Base-by-base conservation (phyloP, 805 yeast species). In the Kuraishia piskuri region DNA sequence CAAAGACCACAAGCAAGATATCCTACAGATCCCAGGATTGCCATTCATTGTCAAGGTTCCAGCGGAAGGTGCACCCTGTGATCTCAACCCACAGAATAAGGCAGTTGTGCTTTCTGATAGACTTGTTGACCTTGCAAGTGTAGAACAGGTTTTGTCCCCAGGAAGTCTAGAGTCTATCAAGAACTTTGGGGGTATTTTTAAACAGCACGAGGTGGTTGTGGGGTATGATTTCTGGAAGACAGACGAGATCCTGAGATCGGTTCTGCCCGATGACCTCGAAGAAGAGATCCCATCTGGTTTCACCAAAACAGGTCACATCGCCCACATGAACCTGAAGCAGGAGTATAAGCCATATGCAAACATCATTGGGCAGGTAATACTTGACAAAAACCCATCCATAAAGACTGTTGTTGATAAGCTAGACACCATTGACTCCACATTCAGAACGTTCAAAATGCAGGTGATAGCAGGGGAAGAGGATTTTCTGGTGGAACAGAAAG, bases 261-360 rank as follows among this genome's bases (percentile, higher is more conserved):
- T 90, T 2, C 68, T 94, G 48, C 99, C 99, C 0, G 85, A 79
- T 48, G 74, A 82, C 20, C 67, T 82, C 21, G 68, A 80, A 6
- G 84, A 79, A 46, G 96, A 90, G 54, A 74, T 86, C 8, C 99
- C 99, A 0, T 76, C 94, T 0, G 95, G 98, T 0, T 94, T 88
- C 66, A 88, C 98, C 0, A 82, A 83, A 40, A 95, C 96, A 0
- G 99, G 99, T 0, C 98, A 94, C 69, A 79, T 94, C 54, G 99
- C 98, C 0, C 99, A 94, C 68, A 69, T 95, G 63, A 94, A 94
- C 62, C 68, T 94, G 46, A 75, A 90, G 48, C 86, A 85, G 46
- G 94, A 88, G 63, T 94, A 84, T 70, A 83, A 89, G 63, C 95
- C 95, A 1, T 92, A 77, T 64, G 91, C 87, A 49, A 58, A 71